A percentile compares a stretch with the other conserved stretches of the same genome.
Evolutionary conservation across 2,329 filamentous ascomycete species (phyloP).

Genomic region (Apiospora marii): DNA sequence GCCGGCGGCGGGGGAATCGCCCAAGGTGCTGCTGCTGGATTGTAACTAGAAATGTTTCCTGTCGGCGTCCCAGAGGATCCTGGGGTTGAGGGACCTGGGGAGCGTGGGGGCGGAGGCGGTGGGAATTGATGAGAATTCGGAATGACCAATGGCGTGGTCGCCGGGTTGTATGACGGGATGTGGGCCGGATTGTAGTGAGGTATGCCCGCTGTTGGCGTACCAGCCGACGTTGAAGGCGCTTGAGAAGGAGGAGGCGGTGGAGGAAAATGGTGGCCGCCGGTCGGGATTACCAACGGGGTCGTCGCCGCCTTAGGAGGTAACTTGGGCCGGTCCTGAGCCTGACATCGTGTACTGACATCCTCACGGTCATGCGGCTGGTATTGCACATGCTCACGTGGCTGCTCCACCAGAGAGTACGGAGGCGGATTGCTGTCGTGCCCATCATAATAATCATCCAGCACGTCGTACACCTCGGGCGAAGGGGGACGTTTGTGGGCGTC

Average conservation of each 20-base stretch:
- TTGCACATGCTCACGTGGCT: neutral
- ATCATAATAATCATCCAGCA: slow-evolving; percentile 5
- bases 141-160: neutral
- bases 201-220: neutral
- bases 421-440: slow-evolving; percentile 4
- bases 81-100: neutral
- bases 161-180: neutral
- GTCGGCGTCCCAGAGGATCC: neutral
- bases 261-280: neutral
- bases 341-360: neutral
- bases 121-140: neutral
- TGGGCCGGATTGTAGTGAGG: neutral
- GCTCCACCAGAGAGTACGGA: slow-evolving; percentile 13
- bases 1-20: neutral
- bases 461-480: neutral
- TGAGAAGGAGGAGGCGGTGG: neutral
- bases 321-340: neutral
- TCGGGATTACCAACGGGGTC: neutral
- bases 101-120: neutral
- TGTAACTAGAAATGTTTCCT: neutral
- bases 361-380: neutral
- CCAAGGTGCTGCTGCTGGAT: neutral
- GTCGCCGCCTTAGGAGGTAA: slow-evolving; percentile 15
- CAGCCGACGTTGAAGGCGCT: neutral
- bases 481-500: slow-evolving; percentile 2